Evolutionary conservation across 1,284 basidiomycete genomes (phyloP), one percentile per base, ranked within the genome.

Genomic region (Irpex lacteus): DNA sequence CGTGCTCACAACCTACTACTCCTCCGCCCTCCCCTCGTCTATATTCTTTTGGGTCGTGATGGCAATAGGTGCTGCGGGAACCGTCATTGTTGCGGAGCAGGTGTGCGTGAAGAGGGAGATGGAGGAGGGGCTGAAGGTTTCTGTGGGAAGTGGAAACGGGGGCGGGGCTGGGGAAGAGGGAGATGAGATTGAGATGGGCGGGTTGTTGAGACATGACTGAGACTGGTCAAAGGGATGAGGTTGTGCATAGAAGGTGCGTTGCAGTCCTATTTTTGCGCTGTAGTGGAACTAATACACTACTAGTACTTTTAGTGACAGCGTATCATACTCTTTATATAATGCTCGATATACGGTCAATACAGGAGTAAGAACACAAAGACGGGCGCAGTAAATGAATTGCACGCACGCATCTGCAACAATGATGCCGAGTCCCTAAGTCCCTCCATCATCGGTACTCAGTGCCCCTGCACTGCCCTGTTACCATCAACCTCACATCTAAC

Each of bases 41-140:
- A 73, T 94, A 55, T 98, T 95, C 82, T 97, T 92, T 79, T 98
- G 95, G 92, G 72, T 88, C 60, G 83, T 96, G 56, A 83, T 96
- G 77, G 75, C 85, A 13, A 76, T 81, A n/a, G 90, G 94, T 57
- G 84, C 93, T 1, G 81, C 86, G 9, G 73, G 91, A 26, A 94
- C 90, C 70, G 85, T 98, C 63, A 82, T 96, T 58, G 78, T 90
- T 34, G 92, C 94, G 1, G 97, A 99, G 74, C 94, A 98, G 70
- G 80, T 96, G 11, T 98, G 97, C 74, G 94, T 98, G 53, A 89
- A 88, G 73, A 79, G 97, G 57, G 97, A 99, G 78, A 95, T 99
- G 94, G 79, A 80, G 32, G 92, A 96, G 70, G 95, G 95, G 1
- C 78, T 98, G 63, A 84, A 83, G 55, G 83, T 90, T 40, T 34